Evolutionary conservation across 2,329 filamentous ascomycete genomes (phyloP).

Genomic region (Mycosphaerella sp.): DNA sequence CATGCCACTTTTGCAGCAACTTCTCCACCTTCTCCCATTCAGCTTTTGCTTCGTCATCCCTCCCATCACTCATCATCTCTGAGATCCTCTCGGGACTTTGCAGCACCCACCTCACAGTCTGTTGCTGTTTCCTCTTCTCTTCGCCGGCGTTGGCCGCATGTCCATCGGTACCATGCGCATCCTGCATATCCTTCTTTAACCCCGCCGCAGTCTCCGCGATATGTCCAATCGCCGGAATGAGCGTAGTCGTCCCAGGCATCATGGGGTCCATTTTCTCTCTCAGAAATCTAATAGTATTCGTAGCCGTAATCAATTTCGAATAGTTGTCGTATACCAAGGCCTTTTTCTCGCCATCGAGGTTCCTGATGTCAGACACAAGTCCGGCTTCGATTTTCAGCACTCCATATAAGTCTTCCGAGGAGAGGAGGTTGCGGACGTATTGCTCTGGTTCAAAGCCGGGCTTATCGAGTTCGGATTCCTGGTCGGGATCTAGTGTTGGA

Average conservation of each 20-base stretch:
- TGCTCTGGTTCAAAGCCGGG: constrained; percentile 64
- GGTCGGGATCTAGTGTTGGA: constrained; percentile 48
- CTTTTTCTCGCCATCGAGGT: constrained; percentile 92
- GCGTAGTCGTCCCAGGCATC: constrained; percentile 64
- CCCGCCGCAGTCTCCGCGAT: constrained; percentile 57
- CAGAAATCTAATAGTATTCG: constrained; percentile 92
- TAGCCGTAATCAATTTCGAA: constrained; percentile 91
- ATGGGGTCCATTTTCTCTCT: constrained; percentile 72
- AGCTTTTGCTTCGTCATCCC: constrained; percentile 52
- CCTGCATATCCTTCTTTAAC: constrained; percentile 37
- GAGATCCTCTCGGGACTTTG: constrained; percentile 55
- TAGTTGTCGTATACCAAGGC: constrained; percentile 98
- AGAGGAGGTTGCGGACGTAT: constrained; percentile 58
- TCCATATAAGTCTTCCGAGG: constrained; percentile 59
- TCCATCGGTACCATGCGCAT: constrained; percentile 12
- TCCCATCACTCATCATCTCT: constrained; percentile 53
- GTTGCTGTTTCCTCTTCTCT: constrained; percentile 40
- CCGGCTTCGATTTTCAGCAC: constrained; percentile 64
- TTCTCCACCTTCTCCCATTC: constrained; percentile 42
- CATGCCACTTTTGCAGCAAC: constrained; percentile 41
- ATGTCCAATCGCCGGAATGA: constrained; percentile 66
- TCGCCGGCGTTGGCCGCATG: constrained; percentile 25
- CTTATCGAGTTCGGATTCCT: constrained; percentile 65
- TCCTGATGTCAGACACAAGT: constrained; percentile 70
- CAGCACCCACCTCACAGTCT: constrained; percentile 58